Conservation (phyloP, 2,329 filamentous ascomycete genomes). For the Magnaporthiopsis poae region DNA sequence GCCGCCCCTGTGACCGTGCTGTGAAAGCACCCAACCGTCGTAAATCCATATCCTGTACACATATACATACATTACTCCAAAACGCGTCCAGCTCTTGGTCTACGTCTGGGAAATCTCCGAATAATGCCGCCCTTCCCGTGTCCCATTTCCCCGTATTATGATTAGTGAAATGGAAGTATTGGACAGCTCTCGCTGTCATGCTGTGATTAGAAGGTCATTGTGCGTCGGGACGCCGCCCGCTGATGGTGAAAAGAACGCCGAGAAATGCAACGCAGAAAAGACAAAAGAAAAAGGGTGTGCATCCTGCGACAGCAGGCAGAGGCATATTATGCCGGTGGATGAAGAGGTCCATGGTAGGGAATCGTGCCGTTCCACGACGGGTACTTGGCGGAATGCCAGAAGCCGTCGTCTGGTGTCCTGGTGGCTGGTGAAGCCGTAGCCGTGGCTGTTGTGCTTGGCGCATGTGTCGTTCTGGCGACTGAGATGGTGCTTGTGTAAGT, state of each 20-base stretch:
- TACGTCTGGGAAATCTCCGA: neutral
- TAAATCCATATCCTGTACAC: neutral
- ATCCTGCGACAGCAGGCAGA: neutral
- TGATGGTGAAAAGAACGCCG: neutral
- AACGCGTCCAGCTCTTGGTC: neutral
- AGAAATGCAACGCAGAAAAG: neutral
- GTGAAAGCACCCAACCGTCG: neutral
- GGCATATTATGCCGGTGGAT: neutral
- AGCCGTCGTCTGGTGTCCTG: conserved; percentile 30
- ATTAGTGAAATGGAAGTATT: neutral
- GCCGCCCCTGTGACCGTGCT: neutral
- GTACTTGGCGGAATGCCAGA: conserved; percentile 35
- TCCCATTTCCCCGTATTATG: neutral
- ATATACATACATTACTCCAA: neutral
- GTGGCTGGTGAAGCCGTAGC: conserved; percentile 13
- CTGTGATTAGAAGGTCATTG: neutral
- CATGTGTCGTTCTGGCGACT: conserved; percentile 10
- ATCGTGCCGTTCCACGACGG: conserved; percentile 33
- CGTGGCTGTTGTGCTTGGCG: conserved; percentile 11
- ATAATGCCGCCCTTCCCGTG: neutral
- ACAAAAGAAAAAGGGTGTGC: neutral
- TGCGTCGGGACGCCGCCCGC: too few species aligned
- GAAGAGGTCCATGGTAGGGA: neutral
- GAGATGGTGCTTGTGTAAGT: neutral
- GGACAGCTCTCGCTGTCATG: neutral